Base-by-base conservation (phyloP, 352 stramenopile genomes). In the Phytophthora quininea region DNA sequence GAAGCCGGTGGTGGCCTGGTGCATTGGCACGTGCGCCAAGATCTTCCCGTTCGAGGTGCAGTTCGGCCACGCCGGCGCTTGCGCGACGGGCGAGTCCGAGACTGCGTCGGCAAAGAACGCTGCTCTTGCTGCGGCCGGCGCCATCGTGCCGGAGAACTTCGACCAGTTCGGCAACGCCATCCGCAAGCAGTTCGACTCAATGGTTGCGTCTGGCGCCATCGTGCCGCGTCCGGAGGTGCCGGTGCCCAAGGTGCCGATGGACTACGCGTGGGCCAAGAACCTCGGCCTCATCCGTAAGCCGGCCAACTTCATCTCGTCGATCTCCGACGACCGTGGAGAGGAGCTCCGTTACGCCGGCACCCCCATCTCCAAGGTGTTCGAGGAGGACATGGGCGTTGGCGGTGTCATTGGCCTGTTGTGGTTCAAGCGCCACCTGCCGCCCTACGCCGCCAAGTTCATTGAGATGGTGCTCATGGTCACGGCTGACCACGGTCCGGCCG, bases 381-480 rank as follows among this genome's bases (percentile, higher is more conserved):
- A 95, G 35, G 80, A 98, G 31, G 90, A 98, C 67, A 81, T 99
- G 47, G 96, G 96, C 45, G 85, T 99, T 49, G 96, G 96, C 33
- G 96, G 96, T 42, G 96, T 98, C 14, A 80, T 99, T 12, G 96
- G 90, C 19, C 76, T 99, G 56, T 84, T 99, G 35, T 99, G 96
- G 96, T 99, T 99, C 86, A 94, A 97, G 76, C 90, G 96, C 31
- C 78, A 83, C 38, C 70, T 98, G 64, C 92, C 93, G 24, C 43
- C 84, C 37, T 97, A 97, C 80, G 92, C 91, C 15, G 90, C 82
- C 46, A 97, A 97, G 77, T 99, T 99, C 73, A 98, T 99, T 58
- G 96, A 99, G 80, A 99, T 98, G 94, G 93, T 99, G 59, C 83
- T 99, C 24, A 98, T 98, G 95, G 95, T 99, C 38, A 98, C 95